phyloP scores from a whole-genome alignment of 2,329 filamentous ascomycete species.

The Aspergillus amoenus region DNA sequence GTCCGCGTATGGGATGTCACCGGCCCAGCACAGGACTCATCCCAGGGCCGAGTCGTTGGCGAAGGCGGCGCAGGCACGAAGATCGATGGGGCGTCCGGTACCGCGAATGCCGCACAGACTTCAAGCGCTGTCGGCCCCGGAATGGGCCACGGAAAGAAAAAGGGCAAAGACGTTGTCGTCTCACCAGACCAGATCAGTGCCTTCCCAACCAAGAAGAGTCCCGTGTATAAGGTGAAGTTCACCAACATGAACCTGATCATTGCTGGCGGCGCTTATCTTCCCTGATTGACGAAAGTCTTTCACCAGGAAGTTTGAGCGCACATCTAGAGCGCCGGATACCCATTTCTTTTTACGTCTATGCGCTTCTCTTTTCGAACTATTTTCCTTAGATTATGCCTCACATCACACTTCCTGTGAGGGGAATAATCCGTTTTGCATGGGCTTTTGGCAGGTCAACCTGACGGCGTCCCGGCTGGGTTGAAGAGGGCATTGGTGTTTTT shows the following conservation, averaged over 20 bases:
- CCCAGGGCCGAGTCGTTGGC: constrained; percentile 53
- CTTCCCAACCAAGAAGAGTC: constrained; percentile 94
- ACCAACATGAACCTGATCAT: constrained; percentile 94
- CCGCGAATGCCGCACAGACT: constrained; percentile 41
- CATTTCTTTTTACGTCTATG: constrained; percentile 2
- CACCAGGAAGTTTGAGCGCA: constrained; percentile 11
- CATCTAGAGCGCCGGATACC: constrained; percentile 22
- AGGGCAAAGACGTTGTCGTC: constrained; percentile 84
- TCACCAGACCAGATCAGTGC: constrained; percentile 91
- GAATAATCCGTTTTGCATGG: constrained; percentile 4
- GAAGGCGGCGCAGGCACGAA: constrained; percentile 52
- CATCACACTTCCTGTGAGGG: neutral
- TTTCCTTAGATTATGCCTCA: neutral
- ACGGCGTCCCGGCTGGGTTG: constrained; percentile 14
- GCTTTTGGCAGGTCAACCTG: constrained; percentile 5
- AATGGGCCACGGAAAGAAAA: constrained; percentile 59
- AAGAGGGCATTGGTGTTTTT: constrained; percentile 14
- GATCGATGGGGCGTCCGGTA: constrained; percentile 53
- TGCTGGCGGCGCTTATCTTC: constrained; percentile 71
- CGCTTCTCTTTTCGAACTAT: neutral
- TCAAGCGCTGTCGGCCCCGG: constrained; percentile 47
- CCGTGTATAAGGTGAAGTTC: constrained; percentile 89
- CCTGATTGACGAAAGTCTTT: constrained; percentile 29
- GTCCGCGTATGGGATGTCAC: constrained; percentile 93
- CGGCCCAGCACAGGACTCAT: constrained; percentile 61